phyloP scores from a whole-genome alignment of 176 grass and related monocot genomes.

The Bolboschoenus planiculmis region DNA sequence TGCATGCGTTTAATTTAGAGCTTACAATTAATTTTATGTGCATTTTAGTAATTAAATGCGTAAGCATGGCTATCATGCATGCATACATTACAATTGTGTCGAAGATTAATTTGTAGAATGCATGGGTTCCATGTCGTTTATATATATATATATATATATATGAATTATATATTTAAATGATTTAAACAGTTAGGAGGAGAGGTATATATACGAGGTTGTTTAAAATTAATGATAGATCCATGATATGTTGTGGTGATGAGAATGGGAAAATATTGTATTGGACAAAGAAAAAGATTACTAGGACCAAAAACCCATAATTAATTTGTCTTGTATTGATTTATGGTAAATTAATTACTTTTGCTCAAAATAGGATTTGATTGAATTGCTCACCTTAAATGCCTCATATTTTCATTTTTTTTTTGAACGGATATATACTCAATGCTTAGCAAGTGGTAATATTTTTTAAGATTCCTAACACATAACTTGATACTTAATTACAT shows the following conservation, averaged over 20 bases:
- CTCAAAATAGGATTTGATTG: not conserved
- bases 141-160: no score
- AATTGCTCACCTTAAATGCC: not conserved
- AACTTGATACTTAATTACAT: no score
- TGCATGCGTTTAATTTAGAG: not conserved
- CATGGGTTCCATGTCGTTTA: no score
- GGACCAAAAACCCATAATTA: not conserved
- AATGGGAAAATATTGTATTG: no score
- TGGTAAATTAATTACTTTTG: not conserved
- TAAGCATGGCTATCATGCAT: not conserved
- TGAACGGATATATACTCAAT: no score
- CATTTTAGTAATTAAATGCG: not conserved
- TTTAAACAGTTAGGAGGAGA: no score
- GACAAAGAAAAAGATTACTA: not conserved
- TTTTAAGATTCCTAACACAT: no score
- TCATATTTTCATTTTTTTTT: not conserved
- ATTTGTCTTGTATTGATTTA: conserved; percentile 7
- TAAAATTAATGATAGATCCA: not conserved
- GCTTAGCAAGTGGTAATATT: no score
- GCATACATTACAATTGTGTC: not conserved
- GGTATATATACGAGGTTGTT: not conserved
- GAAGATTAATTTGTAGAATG: not conserved
- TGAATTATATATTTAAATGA: no score
- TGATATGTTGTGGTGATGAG: not conserved
- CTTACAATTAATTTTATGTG: no score